Conservation (phyloP, 2,329 filamentous ascomycete genomes). For the Ophiocordyceps polyrhachis-furcata region DNA sequence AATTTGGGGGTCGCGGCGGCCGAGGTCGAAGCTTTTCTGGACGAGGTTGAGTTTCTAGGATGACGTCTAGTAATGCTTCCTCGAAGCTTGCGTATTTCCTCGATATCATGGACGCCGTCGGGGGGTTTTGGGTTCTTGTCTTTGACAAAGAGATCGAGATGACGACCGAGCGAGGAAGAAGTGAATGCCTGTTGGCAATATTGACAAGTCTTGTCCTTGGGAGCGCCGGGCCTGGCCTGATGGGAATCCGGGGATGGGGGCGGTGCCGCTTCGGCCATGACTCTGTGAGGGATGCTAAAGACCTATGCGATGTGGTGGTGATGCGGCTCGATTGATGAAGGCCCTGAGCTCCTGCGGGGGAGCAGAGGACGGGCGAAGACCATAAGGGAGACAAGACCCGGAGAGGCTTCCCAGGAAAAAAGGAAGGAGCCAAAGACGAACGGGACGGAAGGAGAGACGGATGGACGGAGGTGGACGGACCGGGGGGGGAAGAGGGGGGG, state of each 20-base stretch:
- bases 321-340: no score
- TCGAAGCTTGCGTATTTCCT: slow-evolving; percentile 68
- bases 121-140: slow-evolving; percentile 76
- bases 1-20: slow-evolving; percentile 31
- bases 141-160: slow-evolving; percentile 87
- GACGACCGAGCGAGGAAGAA: slow-evolving; percentile 79
- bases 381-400: no score
- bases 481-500: no score
- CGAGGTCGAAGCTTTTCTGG: slow-evolving; percentile 41
- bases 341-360: no score
- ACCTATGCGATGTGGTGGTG: no score
- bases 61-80: slow-evolving; percentile 76
- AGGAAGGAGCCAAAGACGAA: background rate
- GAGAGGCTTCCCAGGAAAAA: no score
- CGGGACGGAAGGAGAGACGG: background rate
- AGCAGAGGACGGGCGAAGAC: no score
- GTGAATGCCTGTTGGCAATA: slow-evolving; percentile 85
- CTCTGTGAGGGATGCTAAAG: background rate
- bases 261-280: slow-evolving; percentile 15
- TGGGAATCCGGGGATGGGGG: slow-evolving; percentile 17
- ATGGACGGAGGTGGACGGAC: no score
- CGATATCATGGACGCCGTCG: slow-evolving; percentile 79
- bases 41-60: slow-evolving; percentile 44
- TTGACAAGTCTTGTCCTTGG: slow-evolving; percentile 75
- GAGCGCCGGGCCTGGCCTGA: slow-evolving; percentile 23